These are phyloP conservation scores for Amanita fuliginea DNA, from an alignment of 768 basidiomycete genomes.

Conservation along the genomic window DNA sequence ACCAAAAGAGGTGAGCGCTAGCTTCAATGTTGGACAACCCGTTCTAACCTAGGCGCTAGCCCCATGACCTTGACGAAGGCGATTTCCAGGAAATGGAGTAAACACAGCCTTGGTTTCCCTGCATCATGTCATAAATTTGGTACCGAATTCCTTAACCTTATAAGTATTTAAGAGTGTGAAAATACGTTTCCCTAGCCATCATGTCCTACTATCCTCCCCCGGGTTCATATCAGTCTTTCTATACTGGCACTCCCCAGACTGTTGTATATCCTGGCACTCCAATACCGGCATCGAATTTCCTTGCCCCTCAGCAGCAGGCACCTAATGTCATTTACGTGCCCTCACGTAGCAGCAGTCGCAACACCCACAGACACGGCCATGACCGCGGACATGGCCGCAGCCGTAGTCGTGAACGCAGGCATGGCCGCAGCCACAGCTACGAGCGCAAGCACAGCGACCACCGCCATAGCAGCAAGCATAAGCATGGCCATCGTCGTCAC, in stretches of 20 bases:
- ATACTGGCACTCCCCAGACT: conserved; percentile 13
- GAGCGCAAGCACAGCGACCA: background rate
- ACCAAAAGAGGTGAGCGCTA: conserved; percentile 67
- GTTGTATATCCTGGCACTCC: background rate
- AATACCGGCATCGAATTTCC: background rate
- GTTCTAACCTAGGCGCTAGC: conserved; percentile 32
- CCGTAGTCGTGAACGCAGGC: background rate
- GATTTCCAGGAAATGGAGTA: conserved; percentile 75
- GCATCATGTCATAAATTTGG: background rate
- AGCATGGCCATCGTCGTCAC: conserved; percentile 9
- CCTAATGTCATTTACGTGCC: conserved; percentile 7
- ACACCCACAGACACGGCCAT: conserved; percentile 11
- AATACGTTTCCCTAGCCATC: conserved; percentile 4
- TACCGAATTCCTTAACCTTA: background rate
- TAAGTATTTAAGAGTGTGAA: background rate
- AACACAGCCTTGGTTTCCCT: conserved; percentile 1
- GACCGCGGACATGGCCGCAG: conserved; percentile 9
- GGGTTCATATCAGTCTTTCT: conserved; percentile 22
- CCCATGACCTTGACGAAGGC: conserved; percentile 87
- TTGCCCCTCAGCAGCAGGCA: conserved; percentile 8
- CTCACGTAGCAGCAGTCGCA: background rate
- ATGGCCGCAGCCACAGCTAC: background rate
- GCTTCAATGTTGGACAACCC: background rate
- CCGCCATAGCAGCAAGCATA: background rate
- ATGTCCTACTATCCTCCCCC: conserved; percentile 31